Percentiles rank a stretch among this genome's conserved stretches.
Conservation (phyloP, 352 stramenopile genomes). For the Pythium coloratum region DNA sequence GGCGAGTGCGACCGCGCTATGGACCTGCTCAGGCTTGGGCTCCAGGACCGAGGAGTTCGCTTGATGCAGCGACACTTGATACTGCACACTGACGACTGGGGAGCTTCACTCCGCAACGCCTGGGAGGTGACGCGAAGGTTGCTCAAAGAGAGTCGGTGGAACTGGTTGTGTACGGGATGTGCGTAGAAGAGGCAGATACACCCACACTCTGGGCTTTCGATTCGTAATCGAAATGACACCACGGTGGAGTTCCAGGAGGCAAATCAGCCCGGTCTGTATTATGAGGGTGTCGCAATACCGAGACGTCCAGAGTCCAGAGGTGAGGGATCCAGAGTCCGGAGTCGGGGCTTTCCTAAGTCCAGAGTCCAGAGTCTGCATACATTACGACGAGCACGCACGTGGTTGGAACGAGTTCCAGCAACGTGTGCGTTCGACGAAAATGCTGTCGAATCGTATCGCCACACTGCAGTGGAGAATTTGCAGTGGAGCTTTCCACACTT, state of each 20-base stretch:
- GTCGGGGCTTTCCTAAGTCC: not conserved
- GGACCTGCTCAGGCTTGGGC: not conserved
- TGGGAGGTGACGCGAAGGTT: conserved; percentile 22
- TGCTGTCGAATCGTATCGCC: not conserved
- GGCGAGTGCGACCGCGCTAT: conserved; percentile 14
- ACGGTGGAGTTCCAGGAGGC: not conserved
- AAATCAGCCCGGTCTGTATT: not conserved
- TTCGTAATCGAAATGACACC: not conserved
- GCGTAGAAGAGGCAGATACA: not conserved
- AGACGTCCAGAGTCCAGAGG: not conserved
- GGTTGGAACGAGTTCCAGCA: not conserved
- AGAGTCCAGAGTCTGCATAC: not conserved
- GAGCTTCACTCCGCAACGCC: not conserved
- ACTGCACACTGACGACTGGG: too few species aligned
- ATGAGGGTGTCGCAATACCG: not conserved
- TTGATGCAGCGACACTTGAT: not conserved
- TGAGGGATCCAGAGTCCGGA: not conserved
- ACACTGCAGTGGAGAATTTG: not conserved
- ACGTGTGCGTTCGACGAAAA: conserved; percentile 2
- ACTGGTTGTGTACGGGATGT: not conserved
- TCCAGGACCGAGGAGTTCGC: not conserved
- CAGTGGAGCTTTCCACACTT: not conserved
- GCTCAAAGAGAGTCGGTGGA: conserved; percentile 33
- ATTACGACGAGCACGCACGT: not conserved
- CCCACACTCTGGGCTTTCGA: not conserved